Evolutionary conservation across 1,284 basidiomycete species (phyloP), one percentile per base, ranked within the genome.

Genomic region (Trametes pubescens): DNA sequence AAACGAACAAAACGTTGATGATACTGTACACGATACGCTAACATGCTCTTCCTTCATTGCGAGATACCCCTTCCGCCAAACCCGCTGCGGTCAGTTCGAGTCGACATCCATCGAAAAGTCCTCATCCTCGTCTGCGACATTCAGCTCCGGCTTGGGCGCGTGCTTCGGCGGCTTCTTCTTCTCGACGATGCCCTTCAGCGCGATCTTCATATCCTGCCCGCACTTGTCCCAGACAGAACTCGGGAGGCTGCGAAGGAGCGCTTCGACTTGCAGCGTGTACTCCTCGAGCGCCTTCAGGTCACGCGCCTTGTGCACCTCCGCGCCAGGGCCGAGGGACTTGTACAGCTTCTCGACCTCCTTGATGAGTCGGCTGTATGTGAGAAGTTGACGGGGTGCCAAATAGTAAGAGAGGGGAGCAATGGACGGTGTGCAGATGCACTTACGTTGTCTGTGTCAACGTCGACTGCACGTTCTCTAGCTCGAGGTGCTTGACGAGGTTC

Each of bases 401-500:
- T n/a, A n/a, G n/a, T n/a, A n/a, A n/a, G n/a, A n/a, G n/a, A n/a
- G n/a, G n/a, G n/a, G 2, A 46, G 37, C 34, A 32, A 10, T 2
- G 26, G 18, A 32, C 29, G 29, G 24, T 21, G 13, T 14, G 16
- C 10, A 32, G 21, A 38, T 37, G 6, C 10, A 67, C 73, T 29
- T 53, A 75, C 75, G 35, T 64, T 26, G 57, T 65, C 52, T 66
- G 67, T 0, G 59, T 80, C 53, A 72, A 69, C 26, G 72, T 73
- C 34, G 71, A 73, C 16, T 73, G 73, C 14, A 80, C 57, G 37
- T 75, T 75, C 60, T 84, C 78, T 14, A 79, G 70, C 67, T 76
- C 72, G 5, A 71, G 47, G 43, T 80, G 75, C 32, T 69, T 55
- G 18, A 70, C 77, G 14, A 69, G 62, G 21, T 32, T 68, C 14